Base-by-base conservation (phyloP, 257 asterid genomes). In the Schizonepeta tenuifolia region DNA sequence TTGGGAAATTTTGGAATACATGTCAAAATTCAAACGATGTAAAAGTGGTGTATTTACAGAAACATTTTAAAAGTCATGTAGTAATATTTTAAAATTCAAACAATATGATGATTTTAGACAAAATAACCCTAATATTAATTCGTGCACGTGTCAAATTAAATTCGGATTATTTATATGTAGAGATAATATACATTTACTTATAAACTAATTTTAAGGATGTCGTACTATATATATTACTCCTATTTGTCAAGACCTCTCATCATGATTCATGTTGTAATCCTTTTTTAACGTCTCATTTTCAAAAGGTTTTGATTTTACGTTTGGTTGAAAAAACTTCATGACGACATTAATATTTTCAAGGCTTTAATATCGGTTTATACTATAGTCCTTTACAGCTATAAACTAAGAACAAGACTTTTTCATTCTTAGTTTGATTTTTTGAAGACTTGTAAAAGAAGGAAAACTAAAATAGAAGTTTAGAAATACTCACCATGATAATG, bases 401-500 rank as follows among this genome's bases (percentile, higher is more conserved):
- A 12, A 24, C 1, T 24, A 24, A 1, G 26, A 24, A 11, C 50
- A 43, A 43, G 50, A 43, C 50, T 47, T 47, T 47, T 13, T n/a
- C n/a, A n/a, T n/a, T n/a, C n/a, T 5, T 46, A 11, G 15, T 47
- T 47, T 15, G 21, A 47, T n/a, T n/a, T n/a, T 4, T 46, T 4
- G 17, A 46, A 6, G 17, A 4, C 17, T 3, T n/a, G 5, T 8
- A 1, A 21, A 55, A 9, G 10, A 24, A 7, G 2, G 9, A 24
- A 36, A 36, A n/a, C n/a, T 18, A 4, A 15, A 67, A 69, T 5
- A 67, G 18, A 49, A 28, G 6, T 47, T n/a, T 4, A 21, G 7
- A 0, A 0, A 31, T 22, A 4, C 86, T 51, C 80, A 93, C 98
- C 98, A 93, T 93, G 53, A 93, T 93, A 56, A 93, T 90, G 57